Evolutionary conservation across 441 rosid genomes (phyloP), one percentile per base, ranked within the genome.

Genomic region (Gossypium davidsonii): DNA sequence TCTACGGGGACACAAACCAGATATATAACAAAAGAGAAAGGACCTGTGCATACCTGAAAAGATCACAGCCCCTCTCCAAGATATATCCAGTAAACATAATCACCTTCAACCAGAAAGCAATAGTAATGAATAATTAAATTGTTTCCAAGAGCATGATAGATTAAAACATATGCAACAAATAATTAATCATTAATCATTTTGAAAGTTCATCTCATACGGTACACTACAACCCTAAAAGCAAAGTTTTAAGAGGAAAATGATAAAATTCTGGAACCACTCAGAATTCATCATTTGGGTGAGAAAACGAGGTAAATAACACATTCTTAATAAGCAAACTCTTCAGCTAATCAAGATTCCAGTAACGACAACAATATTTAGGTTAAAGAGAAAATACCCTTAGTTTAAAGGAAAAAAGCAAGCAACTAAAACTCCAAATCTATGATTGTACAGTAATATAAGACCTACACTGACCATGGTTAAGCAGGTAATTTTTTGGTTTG

Each of bases 61-160:
- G 76, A 76, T 79, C 74, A 67, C 69, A 71, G 59, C 42, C 69
- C 71, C 20, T 74, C 80, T 73, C 44, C 70, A 73, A 73, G 73
- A 67, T 23, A 66, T 58, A 76, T 75, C 83, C 82, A 73, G 64
- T 74, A 77, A 79, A 73, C 90, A 84, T 86, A 84, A 80, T 83
- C 80, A 44, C 79, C 82, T 61, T 71, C 68, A 56, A 78, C 83
- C 89, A 76, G 74, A 23, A 34, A 67, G 11, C 44, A 57, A 74
- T 4, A 58, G 61, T 18, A 8, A 49, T 11, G 12, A 23, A 31
- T 17, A 66, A 62, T 23, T 66, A 59, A 7, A 4, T 2, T 8
- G 8, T 8, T 18, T 21, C 49, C 55, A 25, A 1, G 3, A 1
- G 20, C 20, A 39, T 23, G 25, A 39, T 42, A 7, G 25, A 57